phyloP scores from a whole-genome alignment of 139 green algal species.

The Volvox africanus region DNA sequence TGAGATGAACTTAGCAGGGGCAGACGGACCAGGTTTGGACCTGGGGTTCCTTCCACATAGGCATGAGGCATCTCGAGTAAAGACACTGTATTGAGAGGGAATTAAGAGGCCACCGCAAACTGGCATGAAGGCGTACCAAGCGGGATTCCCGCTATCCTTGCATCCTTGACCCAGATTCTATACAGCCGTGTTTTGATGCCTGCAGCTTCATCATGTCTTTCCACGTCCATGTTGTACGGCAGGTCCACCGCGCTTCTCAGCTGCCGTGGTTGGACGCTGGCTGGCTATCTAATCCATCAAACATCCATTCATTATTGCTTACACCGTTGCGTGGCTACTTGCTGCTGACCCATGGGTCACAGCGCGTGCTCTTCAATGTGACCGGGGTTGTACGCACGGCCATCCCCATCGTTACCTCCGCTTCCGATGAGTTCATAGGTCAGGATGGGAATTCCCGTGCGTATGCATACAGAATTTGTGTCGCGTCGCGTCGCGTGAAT shows the following conservation, averaged over 20 bases:
- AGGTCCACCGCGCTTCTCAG: constrained; percentile 17
- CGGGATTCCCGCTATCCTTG: too few species aligned
- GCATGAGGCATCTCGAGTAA: too few species aligned
- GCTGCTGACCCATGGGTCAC: constrained; percentile 30
- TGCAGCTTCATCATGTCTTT: too few species aligned
- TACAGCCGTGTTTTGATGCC: too few species aligned
- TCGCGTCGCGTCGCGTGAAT: too few species aligned
- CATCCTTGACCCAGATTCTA: too few species aligned
- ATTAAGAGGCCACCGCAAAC: too few species aligned
- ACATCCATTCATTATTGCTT: not conserved
- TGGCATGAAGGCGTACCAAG: too few species aligned
- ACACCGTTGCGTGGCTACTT: constrained; percentile 45
- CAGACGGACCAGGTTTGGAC: too few species aligned
- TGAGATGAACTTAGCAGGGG: too few species aligned
- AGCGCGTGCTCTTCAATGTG: constrained; percentile 14
- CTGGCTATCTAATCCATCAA: not conserved
- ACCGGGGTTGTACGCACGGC: not conserved
- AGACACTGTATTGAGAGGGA: too few species aligned
- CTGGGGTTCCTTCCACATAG: too few species aligned
- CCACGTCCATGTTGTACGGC: not conserved
- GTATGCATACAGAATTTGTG: not conserved
- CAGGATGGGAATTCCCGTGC: not conserved
- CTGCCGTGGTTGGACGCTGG: not conserved
- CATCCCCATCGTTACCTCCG: not conserved
- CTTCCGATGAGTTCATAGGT: not conserved